Percentiles rank a stretch among this genome's conserved stretches.
Evolutionary conservation across 2,329 filamentous ascomycete species (phyloP).

Genomic region (Davidsoniella eucalypti): DNA sequence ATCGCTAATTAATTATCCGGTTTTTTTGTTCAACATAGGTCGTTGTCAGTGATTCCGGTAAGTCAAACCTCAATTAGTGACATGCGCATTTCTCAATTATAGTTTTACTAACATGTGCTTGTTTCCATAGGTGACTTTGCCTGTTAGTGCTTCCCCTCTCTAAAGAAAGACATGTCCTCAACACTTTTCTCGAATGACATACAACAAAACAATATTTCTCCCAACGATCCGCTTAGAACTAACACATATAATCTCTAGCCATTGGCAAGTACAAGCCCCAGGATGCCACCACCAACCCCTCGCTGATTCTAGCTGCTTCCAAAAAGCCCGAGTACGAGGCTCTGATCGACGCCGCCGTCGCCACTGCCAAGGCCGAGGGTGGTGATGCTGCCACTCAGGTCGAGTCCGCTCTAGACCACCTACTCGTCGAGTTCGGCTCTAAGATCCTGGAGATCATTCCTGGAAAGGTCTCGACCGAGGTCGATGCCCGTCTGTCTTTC

Average conservation of each 20-base stretch:
- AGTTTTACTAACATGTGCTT: no score
- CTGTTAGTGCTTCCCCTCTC: constrained; percentile 36
- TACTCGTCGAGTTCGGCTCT: constrained; percentile 94
- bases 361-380: constrained; percentile 66
- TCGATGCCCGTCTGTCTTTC: constrained; percentile 92
- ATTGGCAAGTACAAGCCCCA: constrained; percentile 99
- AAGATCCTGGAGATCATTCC: constrained; percentile 95
- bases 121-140: constrained; percentile 50
- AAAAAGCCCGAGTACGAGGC: constrained; percentile 95
- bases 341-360: constrained; percentile 73
- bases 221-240: constrained; percentile 6
- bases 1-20: neutral
- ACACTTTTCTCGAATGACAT: neutral
- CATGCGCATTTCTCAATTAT: neutral
- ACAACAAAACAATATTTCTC: neutral
- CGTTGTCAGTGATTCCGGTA: constrained; percentile 94
- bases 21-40: constrained; percentile 36
- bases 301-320: constrained; percentile 90
- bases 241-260: constrained; percentile 36
- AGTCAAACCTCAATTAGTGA: constrained; percentile 19
- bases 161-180: constrained; percentile 7
- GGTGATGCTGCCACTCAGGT: constrained; percentile 62
- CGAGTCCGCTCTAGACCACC: constrained; percentile 76
- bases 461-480: constrained; percentile 97
- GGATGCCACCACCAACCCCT: constrained; percentile 99